Conservation (phyloP, 139 green algal genomes). For the Micractinium conductrix region DNA sequence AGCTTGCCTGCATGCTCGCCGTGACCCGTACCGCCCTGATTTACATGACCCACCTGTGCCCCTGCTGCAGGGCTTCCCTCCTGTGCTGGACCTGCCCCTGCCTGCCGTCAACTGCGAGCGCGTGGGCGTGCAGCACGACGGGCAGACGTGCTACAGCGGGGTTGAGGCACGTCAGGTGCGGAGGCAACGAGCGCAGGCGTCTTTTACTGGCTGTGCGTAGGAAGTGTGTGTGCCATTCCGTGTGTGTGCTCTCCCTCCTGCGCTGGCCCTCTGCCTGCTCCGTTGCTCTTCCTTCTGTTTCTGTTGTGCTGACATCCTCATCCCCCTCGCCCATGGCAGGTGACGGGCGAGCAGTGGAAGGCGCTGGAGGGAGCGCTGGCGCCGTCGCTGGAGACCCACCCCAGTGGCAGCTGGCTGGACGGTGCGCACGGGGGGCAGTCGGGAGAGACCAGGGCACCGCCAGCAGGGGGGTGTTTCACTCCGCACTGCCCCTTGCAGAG, state of each 20-base stretch:
- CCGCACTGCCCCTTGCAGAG: not conserved
- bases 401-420: conserved; percentile 1
- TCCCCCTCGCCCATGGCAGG: too few relatives aligned
- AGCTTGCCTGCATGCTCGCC: not conserved
- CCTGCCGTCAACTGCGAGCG: conserved; percentile 66
- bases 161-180: conserved; percentile 38
- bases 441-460: not conserved
- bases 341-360: conserved; percentile 50
- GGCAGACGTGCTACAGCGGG: conserved; percentile 66
- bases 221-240: too few relatives aligned
- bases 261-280: too few relatives aligned
- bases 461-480: not conserved
- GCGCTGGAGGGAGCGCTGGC: conserved; percentile 57
- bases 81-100: conserved; percentile 64
- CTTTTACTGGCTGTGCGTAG: too few relatives aligned
- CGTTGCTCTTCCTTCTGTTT: too few relatives aligned
- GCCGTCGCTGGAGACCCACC: not conserved
- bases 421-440: not conserved
- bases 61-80: conserved; percentile 44
- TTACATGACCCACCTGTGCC: too few relatives aligned
- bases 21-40: not conserved
- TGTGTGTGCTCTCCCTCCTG: too few relatives aligned
- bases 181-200: too few relatives aligned
- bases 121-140: conserved; percentile 67
- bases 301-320: too few relatives aligned